A percentile compares a stretch with the other conserved stretches of the same genome.
Conservation (phyloP, 2,329 filamentous ascomycete genomes). For the Acrocalymma vagum region DNA sequence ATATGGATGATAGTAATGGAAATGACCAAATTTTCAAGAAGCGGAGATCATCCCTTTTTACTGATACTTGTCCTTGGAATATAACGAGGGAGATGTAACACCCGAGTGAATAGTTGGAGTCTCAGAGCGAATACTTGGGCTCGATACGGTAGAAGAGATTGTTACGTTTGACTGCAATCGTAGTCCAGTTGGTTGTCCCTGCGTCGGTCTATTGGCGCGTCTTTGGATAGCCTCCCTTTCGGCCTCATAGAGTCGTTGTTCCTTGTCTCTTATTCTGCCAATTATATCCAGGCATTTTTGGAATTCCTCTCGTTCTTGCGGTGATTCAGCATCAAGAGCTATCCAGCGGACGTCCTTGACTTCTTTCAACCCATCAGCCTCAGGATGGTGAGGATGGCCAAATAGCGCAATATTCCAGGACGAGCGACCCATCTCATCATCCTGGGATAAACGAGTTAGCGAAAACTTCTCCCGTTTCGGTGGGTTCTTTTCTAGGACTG, state of each 20-base stretch:
- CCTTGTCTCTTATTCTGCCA: slow-evolving; percentile 1
- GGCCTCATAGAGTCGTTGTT: background rate
- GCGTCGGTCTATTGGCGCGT: slow-evolving; percentile 1
- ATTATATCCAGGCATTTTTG: background rate
- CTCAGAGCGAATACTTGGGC: slow-evolving; percentile 1
- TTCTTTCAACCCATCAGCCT: background rate
- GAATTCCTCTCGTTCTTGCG: slow-evolving; percentile 1
- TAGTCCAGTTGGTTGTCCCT: background rate
- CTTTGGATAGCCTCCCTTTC: background rate
- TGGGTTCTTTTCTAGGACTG: slow-evolving; percentile 5
- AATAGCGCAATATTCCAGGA: slow-evolving; percentile 7
- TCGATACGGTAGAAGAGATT: background rate
- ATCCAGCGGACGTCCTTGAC: slow-evolving; percentile 2
- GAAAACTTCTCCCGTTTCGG: slow-evolving; percentile 3
- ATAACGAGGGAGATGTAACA: too few relatives aligned
- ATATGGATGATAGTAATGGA: too few relatives aligned
- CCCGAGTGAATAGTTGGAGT: too few relatives aligned
- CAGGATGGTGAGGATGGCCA: slow-evolving; percentile 3
- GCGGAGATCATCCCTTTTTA: too few relatives aligned
- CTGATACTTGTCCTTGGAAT: too few relatives aligned
- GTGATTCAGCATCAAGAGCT: slow-evolving; percentile 2
- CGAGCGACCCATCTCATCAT: background rate
- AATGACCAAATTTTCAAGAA: too few relatives aligned
- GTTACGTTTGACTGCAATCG: slow-evolving; percentile 2
- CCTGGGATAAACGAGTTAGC: background rate